Evolutionary conservation across 192 early-diverging fungal genomes (phyloP).

Genomic region (Backusella sp.): DNA sequence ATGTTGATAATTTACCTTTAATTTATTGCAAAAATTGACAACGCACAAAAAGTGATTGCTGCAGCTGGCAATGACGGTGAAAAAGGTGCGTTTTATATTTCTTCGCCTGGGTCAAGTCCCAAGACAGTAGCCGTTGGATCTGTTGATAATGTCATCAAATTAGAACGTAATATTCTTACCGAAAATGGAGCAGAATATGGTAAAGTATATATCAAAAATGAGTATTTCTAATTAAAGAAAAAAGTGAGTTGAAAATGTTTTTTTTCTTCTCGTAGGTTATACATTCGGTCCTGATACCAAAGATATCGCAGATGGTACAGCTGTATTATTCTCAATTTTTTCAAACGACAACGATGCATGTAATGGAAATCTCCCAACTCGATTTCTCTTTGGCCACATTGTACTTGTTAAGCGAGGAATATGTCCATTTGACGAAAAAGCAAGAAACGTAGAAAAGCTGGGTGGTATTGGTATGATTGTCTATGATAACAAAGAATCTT

Average conservation of each 20-base stretch:
- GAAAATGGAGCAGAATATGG: slow-evolving; percentile 12
- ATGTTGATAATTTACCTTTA: neutral
- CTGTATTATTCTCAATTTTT: neutral
- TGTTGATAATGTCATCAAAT: slow-evolving; percentile 41
- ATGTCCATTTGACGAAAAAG: slow-evolving; percentile 70
- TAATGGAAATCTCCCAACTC: slow-evolving; percentile 30
- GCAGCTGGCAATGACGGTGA: slow-evolving; percentile 67
- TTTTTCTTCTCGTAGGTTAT: neutral
- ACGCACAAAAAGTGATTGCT: slow-evolving; percentile 40
- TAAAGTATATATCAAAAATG: slow-evolving; percentile 18
- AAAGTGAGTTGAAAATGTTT: neutral
- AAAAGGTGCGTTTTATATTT: slow-evolving; percentile 57
- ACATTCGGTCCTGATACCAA: neutral
- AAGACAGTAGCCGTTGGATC: slow-evolving; percentile 59
- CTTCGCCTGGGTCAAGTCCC: slow-evolving; percentile 56
- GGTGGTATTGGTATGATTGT: slow-evolving; percentile 67
- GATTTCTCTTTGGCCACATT: slow-evolving; percentile 46
- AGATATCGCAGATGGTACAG: neutral
- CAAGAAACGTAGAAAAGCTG: slow-evolving; percentile 46
- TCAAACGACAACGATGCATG: slow-evolving; percentile 45
- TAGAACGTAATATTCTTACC: slow-evolving; percentile 2
- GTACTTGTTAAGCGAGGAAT: slow-evolving; percentile 66
- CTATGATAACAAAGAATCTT: slow-evolving; percentile 46
- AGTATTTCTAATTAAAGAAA: neutral
- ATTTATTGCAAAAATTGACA: neutral